Evolutionary conservation across 352 stramenopile species (phyloP).

Genomic region (Elongisporangium anandrum): DNA sequence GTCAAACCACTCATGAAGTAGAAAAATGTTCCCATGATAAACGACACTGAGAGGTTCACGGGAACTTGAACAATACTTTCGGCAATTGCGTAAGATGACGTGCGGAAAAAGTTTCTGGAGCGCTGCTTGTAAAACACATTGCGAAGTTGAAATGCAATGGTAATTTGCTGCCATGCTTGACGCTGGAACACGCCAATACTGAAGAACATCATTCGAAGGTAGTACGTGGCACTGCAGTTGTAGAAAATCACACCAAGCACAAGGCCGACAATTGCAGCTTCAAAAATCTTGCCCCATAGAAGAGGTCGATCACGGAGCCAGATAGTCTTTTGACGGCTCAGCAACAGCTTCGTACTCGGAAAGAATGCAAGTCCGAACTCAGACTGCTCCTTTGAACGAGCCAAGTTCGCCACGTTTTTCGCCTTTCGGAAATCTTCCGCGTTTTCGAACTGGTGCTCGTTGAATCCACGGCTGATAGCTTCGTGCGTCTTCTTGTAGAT

Average conservation of each 20-base stretch:
- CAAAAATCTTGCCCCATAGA: constrained; percentile 32
- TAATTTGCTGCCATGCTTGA: constrained; percentile 58
- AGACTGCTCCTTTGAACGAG: constrained; percentile 33
- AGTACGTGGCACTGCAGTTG: constrained; percentile 30
- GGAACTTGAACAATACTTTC: constrained; percentile 39
- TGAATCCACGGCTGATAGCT: constrained; percentile 28
- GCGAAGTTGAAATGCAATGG: constrained; percentile 63
- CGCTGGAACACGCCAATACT: constrained; percentile 39
- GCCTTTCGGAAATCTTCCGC: constrained; percentile 43
- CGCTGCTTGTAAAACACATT: constrained; percentile 87
- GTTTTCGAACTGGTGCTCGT: constrained; percentile 45
- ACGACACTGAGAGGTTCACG: constrained; percentile 48
- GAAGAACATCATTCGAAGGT: constrained; percentile 62
- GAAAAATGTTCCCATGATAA: too few species aligned
- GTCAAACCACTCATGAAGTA: constrained; percentile 65
- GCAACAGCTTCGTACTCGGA: constrained; percentile 20
- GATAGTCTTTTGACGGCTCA: constrained; percentile 39
- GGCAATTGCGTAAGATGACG: constrained; percentile 64
- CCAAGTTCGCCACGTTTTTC: constrained; percentile 32
- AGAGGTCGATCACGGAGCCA: constrained; percentile 40
- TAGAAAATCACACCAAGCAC: constrained; percentile 63
- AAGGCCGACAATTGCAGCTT: constrained; percentile 60
- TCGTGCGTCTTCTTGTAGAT: constrained; percentile 45
- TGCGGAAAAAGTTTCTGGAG: constrained; percentile 79
- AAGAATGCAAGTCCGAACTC: constrained; percentile 35